Conservation (phyloP, 1,139 yeast genomes). For the Chernovozyma aurita region DNA sequence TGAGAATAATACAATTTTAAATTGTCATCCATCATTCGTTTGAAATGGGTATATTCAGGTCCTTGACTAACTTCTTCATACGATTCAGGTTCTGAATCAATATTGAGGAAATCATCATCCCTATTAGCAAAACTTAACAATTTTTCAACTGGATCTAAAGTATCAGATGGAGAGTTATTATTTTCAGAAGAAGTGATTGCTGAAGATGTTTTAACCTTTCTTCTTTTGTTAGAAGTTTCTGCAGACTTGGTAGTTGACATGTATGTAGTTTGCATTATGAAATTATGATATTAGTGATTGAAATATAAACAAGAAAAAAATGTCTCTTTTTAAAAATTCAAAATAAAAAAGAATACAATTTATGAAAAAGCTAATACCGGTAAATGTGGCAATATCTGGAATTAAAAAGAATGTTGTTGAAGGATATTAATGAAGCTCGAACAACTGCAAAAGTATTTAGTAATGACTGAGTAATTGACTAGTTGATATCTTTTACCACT, state of each 20-base stretch:
- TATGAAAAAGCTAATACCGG: no score
- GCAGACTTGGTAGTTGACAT: not conserved
- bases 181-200: conserved; percentile 7
- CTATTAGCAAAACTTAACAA: conserved; percentile 34
- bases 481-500: not conserved
- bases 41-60: conserved; percentile 4
- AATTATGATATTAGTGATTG: no score
- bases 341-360: no score
- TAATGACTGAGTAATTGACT: no score
- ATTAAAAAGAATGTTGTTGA: no score
- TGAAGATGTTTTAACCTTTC: not conserved
- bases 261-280: not conserved
- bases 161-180: conserved; percentile 16
- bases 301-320: not conserved
- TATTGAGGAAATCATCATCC: conserved; percentile 24
- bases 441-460: no score
- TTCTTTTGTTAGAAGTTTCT: not conserved
- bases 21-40: conserved; percentile 26
- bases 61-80: conserved; percentile 2
- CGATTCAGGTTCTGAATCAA: conserved; percentile 11
- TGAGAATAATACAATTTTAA: conserved; percentile 30
- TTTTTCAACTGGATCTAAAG: conserved; percentile 44
- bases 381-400: no score
- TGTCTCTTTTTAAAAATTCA: not conserved
- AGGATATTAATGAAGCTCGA: no score